Evolutionary conservation across 2,329 filamentous ascomycete genomes (phyloP), one percentile per base, ranked within the genome.

Genomic region (Monosporascus sp.): DNA sequence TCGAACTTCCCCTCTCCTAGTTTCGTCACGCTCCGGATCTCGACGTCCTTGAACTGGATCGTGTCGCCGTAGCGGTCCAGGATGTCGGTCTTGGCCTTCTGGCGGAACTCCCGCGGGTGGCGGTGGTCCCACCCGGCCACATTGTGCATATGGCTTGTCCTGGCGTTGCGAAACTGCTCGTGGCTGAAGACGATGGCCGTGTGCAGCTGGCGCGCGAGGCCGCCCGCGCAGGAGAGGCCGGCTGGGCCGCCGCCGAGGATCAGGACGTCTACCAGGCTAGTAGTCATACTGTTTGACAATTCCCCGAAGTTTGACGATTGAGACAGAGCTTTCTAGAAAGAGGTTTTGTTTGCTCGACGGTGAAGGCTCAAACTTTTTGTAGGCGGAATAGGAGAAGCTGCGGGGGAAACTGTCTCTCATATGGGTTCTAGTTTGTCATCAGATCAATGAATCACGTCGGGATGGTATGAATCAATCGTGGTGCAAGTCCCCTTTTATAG

Each of bases 161-260:
- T 57, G 25, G 60, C 62, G 55, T 80, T 79, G 50, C 76, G 72
- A 58, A 73, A 79, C 6, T 57, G 39, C 9, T 39, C 47, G 47
- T 52, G 47, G 50, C 49, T 56, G 54, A 64, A 62, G 18, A 80
- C 63, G 11, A 76, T 56, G 22, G 67, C 68, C 15, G 67, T 73
- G 51, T 70, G 66, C 2, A 66, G 64, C 17, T 62, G 62, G 4
- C 61, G 55, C 9, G 70, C 69, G 2, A 75, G 67, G 0, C 62
- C 61, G 1, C 70, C 59, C 0, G 73, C 73, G 1, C 68, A 67
- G 1, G 72, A 62, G 3, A 79, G 67, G 6, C 75, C 75, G 1
- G 74, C 74, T 7, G 74, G 76, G 1, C 75, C 75, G 27, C 62
- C 70, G 47, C 75, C 76, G 17, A 74, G 59, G 49, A 74, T 67